These are phyloP conservation scores for Thelonectria olida DNA, from an alignment of 2,329 filamentous ascomycete species.

Conservation along the genomic window DNA sequence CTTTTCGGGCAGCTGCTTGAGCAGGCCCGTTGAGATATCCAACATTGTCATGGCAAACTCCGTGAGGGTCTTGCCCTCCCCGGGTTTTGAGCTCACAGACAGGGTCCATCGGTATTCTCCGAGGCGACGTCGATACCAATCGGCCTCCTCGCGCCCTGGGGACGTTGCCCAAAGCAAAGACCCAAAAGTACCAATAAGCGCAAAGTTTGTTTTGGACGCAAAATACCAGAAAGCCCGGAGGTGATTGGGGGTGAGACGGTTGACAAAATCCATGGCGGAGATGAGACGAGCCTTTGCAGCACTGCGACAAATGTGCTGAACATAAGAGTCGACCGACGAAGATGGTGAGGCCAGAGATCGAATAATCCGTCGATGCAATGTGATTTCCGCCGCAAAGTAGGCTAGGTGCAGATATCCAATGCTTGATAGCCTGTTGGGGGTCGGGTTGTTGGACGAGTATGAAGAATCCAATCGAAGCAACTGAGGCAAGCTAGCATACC, in stretches of 20 bases:
- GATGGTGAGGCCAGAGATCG: slow-evolving; percentile 70
- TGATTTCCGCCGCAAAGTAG: slow-evolving; percentile 95
- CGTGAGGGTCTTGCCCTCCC: slow-evolving; percentile 65
- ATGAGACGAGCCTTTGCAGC: slow-evolving; percentile 95
- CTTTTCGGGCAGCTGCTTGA: slow-evolving; percentile 77
- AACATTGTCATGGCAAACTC: slow-evolving; percentile 82
- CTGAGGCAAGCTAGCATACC: slow-evolving; percentile 76
- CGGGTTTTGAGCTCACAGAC: slow-evolving; percentile 81
- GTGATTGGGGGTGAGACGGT: slow-evolving; percentile 86
- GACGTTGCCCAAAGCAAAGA: slow-evolving; percentile 90
- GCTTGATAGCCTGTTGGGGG: slow-evolving; percentile 61
- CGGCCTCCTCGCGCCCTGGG: slow-evolving; percentile 86
- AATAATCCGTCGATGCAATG: slow-evolving; percentile 89
- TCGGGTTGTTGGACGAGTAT: slow-evolving; percentile 46
- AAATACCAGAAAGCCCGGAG: slow-evolving; percentile 95
- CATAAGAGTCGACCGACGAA: slow-evolving; percentile 74
- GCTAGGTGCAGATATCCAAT: slow-evolving; percentile 86
- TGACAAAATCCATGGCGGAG: slow-evolving; percentile 97
- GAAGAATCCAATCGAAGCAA: slow-evolving; percentile 73
- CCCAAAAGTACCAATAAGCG: slow-evolving; percentile 93
- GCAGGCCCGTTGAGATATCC: slow-evolving; percentile 74
- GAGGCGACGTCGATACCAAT: slow-evolving; percentile 87
- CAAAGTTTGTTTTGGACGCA: slow-evolving; percentile 89
- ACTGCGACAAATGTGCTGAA: slow-evolving; percentile 90
- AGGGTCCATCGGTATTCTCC: slow-evolving; percentile 96